Base-by-base conservation (phyloP, 805 yeast species). In the Scheffersomyces stipitis region DNA sequence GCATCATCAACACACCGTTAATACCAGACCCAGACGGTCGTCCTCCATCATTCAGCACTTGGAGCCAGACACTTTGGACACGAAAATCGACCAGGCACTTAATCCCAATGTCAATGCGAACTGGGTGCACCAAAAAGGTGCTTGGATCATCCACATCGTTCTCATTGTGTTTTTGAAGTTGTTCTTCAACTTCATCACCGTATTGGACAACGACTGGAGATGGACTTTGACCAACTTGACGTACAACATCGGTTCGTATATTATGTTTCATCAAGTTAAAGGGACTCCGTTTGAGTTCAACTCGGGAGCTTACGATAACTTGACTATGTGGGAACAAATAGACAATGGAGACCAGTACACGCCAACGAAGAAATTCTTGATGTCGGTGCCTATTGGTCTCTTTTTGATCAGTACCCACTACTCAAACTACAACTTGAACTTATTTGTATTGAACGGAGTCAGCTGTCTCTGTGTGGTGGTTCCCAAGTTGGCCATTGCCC, bases 241-340 rank as follows among this genome's bases (percentile, higher is more conserved):
- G 4, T 91, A 91, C 60, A 91, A 86, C 37, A 78, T 86, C 46
- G 98, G 97, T 3, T 82, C 95, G 1, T 93, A 89, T 60, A 79
- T 91, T 44, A 93, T 91, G 98, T 93, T 91, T 60, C 99, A 91
- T 62, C 83, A 86, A 59, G 87, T 93, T 30, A 93, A 91, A 54
- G 99, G 99, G 26, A 89, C 96, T 2, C 99, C 99, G 0, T 93
- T 91, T 58, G 99, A 93, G 52, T 90, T 91, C 69, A 93, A 90
- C 57, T 83, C 86, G 28, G 99, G 99, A 29, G 98, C 97, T 0
- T 93, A 85, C 63, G 99, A 91, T 58, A 83, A 87, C 54, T 73
- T 91, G 48, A 93, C 96, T 15, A 88, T 91, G 97, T 91, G 99
- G 99, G 99, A 91, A 64, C 99, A 91, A 64, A 83, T 84, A 41